Conservation (phyloP, 2,329 filamentous ascomycete species). For the Ophiocordyceps robertsii region DNA sequence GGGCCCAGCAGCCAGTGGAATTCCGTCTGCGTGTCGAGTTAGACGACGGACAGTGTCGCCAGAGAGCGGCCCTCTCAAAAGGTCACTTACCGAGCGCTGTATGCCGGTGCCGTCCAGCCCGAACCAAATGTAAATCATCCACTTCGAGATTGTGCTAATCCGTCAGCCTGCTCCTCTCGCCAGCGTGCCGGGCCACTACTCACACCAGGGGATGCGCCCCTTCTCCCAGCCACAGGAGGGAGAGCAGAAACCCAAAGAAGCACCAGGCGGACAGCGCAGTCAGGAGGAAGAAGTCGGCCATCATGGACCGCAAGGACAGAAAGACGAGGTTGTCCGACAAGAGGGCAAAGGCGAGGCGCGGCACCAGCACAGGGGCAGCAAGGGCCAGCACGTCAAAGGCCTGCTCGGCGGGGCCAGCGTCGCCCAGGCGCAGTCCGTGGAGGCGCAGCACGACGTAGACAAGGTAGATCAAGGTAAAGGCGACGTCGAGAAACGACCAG, state of each 20-base stretch:
- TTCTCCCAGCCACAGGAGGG: conserved; percentile 64
- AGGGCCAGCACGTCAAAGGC: conserved; percentile 69
- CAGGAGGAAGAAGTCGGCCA: conserved; percentile 70
- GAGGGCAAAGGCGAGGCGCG: conserved; percentile 68
- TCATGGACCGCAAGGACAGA: conserved; percentile 69
- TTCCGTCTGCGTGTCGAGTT: conserved; percentile 31
- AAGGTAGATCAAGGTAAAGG: conserved; percentile 59
- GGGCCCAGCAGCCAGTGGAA: conserved; percentile 74
- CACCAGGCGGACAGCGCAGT: conserved; percentile 69
- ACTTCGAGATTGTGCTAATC: conserved; percentile 58
- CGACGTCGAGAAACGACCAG: conserved; percentile 77
- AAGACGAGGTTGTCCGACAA: conserved; percentile 78
- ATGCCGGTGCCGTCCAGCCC: conserved; percentile 63
- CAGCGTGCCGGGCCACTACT: conserved; percentile 7
- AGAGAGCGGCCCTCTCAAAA: not conserved
- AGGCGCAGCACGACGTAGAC: conserved; percentile 56
- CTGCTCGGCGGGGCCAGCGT: conserved; percentile 41
- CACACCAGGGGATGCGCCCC: conserved; percentile 45
- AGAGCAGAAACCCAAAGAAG: conserved; percentile 69
- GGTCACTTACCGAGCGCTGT: conserved; percentile 32
- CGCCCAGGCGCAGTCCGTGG: conserved; percentile 41
- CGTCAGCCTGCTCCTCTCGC: not conserved
- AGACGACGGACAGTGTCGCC: too few species aligned
- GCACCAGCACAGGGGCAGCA: conserved; percentile 64
- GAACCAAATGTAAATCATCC: conserved; percentile 93